Evolutionary conservation across 164 flowering plant genomes (phyloP), one percentile per base, ranked within the genome.

Genomic region (Vitis rotundifolia): DNA sequence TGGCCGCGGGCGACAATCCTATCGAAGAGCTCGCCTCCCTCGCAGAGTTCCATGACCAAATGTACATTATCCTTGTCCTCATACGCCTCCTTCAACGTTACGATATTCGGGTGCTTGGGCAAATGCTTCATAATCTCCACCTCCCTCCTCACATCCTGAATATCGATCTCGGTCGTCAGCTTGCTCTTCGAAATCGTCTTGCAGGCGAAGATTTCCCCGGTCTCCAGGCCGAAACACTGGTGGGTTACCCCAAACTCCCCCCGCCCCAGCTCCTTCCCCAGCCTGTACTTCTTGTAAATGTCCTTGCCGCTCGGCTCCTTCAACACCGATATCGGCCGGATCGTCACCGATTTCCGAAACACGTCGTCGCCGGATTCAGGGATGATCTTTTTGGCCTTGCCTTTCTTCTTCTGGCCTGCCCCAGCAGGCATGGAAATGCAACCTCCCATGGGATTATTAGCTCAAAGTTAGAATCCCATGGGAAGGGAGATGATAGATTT

Each of bases 1-100:
- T 87, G 95, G 1, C 97, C 97, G n/a, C 75, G 59, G 1, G 87
- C 76, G 1, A 89, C 92, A 59, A 92, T 92, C 70, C 93, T 71
- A 72, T 92, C 96, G 44, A 92, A 92, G 12, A 92, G 88, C 83
- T 91, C 94, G 1, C 97, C 94, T 0, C 97, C 98, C 61, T 85
- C 81, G 29, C 96, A 92, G 8, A 86, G 83, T 83, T 91, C 97
- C 97, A 92, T 92, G 0, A 89, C 91, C 31, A 90, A 73, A 77
- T 89, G 83, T 13, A 91, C 76, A 1, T 90, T 83, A 11, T 84
- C 84, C 15, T 55, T 69, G 52, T 89, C 94, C 85, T 92, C 98
- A 59, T 76, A 89, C 9, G 85, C 90, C 81, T 88, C 94, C 70
- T 70, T 87, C 22, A 80, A 78, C 51, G 63, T 74, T 7, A 91